Conservation (phyloP, 371 early-diverging fungal species). For the Mucor piriformis region DNA sequence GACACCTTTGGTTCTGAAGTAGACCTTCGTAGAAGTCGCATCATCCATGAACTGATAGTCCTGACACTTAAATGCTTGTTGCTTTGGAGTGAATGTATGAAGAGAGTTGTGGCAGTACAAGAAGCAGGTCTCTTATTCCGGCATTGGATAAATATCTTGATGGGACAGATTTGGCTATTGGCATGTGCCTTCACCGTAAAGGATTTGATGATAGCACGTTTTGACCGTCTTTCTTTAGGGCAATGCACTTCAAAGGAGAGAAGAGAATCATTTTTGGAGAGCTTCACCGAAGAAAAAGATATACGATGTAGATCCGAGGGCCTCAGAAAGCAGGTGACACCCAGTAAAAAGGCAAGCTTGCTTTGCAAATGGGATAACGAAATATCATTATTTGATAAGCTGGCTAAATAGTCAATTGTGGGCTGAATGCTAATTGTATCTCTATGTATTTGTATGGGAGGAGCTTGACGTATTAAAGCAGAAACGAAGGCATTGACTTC, state of each 20-base stretch:
- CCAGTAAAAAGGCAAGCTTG: slow-evolving; percentile 22
- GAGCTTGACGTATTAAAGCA: background rate
- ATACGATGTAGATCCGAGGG: slow-evolving; percentile 21
- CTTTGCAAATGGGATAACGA: background rate
- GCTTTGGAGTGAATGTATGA: too few species aligned
- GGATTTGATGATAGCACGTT: slow-evolving; percentile 12
- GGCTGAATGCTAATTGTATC: slow-evolving; percentile 5
- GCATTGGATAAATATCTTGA: background rate
- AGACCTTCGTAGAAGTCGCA: background rate
- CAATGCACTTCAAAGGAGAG: background rate
- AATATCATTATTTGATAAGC: background rate
- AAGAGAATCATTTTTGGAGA: background rate
- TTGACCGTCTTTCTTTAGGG: slow-evolving; percentile 6
- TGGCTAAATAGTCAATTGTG: background rate
- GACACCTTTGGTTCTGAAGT: slow-evolving; percentile 5
- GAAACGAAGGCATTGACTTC: background rate
- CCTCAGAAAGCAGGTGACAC: slow-evolving; percentile 14
- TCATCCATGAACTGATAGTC: too few species aligned
- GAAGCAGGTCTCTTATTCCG: too few species aligned
- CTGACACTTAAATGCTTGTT: too few species aligned
- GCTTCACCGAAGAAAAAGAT: background rate
- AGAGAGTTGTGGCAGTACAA: too few species aligned
- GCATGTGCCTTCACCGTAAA: slow-evolving; percentile 1
- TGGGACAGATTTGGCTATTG: background rate
- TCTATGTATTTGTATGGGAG: background rate